A percentile compares a stretch with the other conserved stretches of the same genome.
Evolutionary conservation across 2,329 filamentous ascomycete genomes (phyloP).

Genomic region (Trichoderma arundinaceum): DNA sequence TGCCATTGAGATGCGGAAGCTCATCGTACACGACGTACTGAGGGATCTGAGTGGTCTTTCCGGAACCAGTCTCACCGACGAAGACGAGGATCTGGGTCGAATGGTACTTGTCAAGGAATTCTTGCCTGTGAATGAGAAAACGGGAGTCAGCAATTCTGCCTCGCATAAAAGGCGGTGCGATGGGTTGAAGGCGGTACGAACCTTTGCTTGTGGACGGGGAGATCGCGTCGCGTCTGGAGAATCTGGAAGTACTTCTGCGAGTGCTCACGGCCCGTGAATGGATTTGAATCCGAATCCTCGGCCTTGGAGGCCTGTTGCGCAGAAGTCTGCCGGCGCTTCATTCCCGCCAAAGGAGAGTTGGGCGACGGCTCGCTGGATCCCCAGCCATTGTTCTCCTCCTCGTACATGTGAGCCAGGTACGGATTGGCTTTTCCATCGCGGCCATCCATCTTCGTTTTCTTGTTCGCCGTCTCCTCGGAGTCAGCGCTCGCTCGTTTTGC

Average conservation of each 20-base stretch:
- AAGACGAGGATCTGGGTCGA: constrained; percentile 95
- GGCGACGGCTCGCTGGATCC: constrained; percentile 40
- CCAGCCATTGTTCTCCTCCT: constrained; percentile 48
- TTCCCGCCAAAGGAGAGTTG: constrained; percentile 63
- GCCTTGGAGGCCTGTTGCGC: constrained; percentile 72
- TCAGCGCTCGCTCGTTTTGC: constrained; percentile 55
- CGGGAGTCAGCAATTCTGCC: neutral
- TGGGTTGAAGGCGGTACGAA: constrained; percentile 46
- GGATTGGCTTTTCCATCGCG: constrained; percentile 66
- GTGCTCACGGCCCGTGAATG: constrained; percentile 80
- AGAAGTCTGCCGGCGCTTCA: constrained; percentile 82
- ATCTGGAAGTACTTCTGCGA: constrained; percentile 90
- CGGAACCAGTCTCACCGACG: constrained; percentile 98
- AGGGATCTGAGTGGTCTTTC: constrained; percentile 98
- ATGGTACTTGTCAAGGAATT: constrained; percentile 93
- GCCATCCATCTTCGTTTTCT: constrained; percentile 52
- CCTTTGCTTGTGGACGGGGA: constrained; percentile 92
- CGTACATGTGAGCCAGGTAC: constrained; percentile 89
- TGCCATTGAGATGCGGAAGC: constrained; percentile 80
- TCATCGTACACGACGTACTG: constrained; percentile 99
- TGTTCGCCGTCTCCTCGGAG: constrained; percentile 49
- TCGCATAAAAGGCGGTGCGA: neutral
- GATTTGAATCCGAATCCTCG: constrained; percentile 82
- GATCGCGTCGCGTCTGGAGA: constrained; percentile 77
- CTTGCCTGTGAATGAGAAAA: constrained; percentile 63